Percentiles rank a stretch among this genome's conserved stretches.
These are phyloP conservation scores for Pyrenophora tritici-repentis DNA, from an alignment of 2,329 filamentous ascomycete genomes.

Conservation along the genomic window DNA sequence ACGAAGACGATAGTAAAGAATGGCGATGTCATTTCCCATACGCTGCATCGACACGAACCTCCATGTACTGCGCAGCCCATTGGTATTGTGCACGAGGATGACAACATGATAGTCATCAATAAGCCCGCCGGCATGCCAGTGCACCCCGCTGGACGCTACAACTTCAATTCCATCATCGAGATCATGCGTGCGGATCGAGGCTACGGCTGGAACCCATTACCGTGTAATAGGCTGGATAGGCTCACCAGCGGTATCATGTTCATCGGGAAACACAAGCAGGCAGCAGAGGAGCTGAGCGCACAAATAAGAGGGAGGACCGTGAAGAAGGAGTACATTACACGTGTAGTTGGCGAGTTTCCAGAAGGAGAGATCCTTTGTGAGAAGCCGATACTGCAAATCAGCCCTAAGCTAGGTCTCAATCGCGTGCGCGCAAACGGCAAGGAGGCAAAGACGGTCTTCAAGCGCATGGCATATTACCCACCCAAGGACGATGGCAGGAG, in stretches of 20 bases:
- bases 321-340: conserved; percentile 91
- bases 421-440: conserved; percentile 93
- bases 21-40: conserved; percentile 90
- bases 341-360: conserved; percentile 89
- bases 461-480: conserved; percentile 88
- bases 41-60: conserved; percentile 92
- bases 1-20: conserved; percentile 78
- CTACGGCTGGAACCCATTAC: conserved; percentile 63
- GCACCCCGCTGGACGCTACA: conserved; percentile 92
- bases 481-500: conserved; percentile 46
- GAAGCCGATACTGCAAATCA: conserved; percentile 91
- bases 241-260: conserved; percentile 98
- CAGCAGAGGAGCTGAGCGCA: conserved; percentile 74
- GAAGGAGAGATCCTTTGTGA: conserved; percentile 91
- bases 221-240: conserved; percentile 92
- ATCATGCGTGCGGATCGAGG: conserved; percentile 81
- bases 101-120: conserved; percentile 93
- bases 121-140: conserved; percentile 95
- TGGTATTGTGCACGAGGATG: conserved; percentile 84
- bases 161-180: conserved; percentile 92
- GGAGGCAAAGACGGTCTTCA: conserved; percentile 86
- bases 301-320: conserved; percentile 83
- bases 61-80: conserved; percentile 84
- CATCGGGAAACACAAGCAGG: conserved; percentile 81
- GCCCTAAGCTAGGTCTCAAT: conserved; percentile 92